phyloP scores from a whole-genome alignment of 768 basidiomycete genomes.

The Pleurotus cornucopiae region DNA sequence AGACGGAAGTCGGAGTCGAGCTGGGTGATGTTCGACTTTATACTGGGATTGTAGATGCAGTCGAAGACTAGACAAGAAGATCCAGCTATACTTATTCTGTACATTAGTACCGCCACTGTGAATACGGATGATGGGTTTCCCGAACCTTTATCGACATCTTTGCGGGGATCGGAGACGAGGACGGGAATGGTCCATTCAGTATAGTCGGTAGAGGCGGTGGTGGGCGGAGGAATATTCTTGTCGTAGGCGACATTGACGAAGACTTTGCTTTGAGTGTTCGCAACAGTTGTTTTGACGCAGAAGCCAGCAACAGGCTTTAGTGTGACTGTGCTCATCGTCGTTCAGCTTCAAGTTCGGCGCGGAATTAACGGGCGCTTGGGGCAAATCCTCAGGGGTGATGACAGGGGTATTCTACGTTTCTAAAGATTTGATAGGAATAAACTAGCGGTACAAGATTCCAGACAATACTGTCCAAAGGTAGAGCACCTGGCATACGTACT shows the following conservation, averaged over 20 bases:
- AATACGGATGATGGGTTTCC: neutral
- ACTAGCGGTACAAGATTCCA: too few relatives aligned
- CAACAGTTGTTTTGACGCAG: constrained; percentile 56
- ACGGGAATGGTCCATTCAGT: constrained; percentile 66
- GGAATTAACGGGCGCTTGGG: too few relatives aligned
- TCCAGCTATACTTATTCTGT: constrained; percentile 43
- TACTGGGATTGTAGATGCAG: constrained; percentile 55
- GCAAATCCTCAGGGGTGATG: too few relatives aligned
- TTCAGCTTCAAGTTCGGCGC: too few relatives aligned
- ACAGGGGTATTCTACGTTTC: too few relatives aligned
- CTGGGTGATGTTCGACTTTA: constrained; percentile 55
- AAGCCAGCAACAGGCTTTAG: constrained; percentile 66
- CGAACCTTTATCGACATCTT: constrained; percentile 69
- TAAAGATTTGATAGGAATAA: too few relatives aligned
- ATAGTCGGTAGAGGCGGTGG: constrained; percentile 51
- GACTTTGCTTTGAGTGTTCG: constrained; percentile 46
- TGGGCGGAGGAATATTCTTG: constrained; percentile 61
- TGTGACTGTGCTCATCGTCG: constrained; percentile 15
- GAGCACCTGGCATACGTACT: too few relatives aligned
- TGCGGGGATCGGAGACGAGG: constrained; percentile 58
- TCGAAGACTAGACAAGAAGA: constrained; percentile 70
- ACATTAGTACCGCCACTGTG: too few relatives aligned
- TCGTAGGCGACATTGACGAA: constrained; percentile 79
- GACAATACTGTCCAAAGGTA: too few relatives aligned
- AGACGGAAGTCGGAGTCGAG: constrained; percentile 55